Conservation (phyloP, 441 rosid species). For the Mallotus repandus region DNA sequence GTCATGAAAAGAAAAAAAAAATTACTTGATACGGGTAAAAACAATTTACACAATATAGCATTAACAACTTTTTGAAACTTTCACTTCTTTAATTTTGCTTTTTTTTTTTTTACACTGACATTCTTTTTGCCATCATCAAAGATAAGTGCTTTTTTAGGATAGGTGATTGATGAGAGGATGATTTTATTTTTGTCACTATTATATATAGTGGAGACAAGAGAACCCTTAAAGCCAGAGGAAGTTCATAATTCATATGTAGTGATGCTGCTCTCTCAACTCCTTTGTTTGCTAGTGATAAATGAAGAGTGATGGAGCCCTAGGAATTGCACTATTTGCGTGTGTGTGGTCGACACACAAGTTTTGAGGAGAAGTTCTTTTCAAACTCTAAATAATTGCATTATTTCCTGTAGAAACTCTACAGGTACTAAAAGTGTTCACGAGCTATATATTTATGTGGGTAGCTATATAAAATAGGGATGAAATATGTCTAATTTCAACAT, state of each 20-base stretch:
- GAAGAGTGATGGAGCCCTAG: neutral
- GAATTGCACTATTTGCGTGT: neutral
- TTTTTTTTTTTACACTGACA: neutral
- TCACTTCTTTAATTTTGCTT: neutral
- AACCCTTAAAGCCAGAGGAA: neutral
- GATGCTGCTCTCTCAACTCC: neutral
- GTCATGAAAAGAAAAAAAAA: no score
- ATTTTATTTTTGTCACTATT: neutral
- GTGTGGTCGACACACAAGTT: slow-evolving; percentile 7
- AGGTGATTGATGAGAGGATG: neutral
- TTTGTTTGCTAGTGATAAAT: neutral
- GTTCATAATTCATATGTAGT: neutral
- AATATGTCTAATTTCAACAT: no score
- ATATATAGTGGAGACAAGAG: neutral
- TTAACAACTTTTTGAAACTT: neutral
- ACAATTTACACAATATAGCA: neutral
- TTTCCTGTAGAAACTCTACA: neutral
- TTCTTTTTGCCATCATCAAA: slow-evolving; percentile 12
- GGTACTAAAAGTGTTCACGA: no score
- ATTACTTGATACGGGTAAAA: neutral
- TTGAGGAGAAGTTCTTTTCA: neutral
- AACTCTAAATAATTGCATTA: slow-evolving; percentile 4
- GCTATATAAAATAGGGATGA: no score
- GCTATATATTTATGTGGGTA: no score
- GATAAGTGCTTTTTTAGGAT: neutral